Conservation (phyloP, 257 asterid genomes). For the Cinchona pubescens region DNA sequence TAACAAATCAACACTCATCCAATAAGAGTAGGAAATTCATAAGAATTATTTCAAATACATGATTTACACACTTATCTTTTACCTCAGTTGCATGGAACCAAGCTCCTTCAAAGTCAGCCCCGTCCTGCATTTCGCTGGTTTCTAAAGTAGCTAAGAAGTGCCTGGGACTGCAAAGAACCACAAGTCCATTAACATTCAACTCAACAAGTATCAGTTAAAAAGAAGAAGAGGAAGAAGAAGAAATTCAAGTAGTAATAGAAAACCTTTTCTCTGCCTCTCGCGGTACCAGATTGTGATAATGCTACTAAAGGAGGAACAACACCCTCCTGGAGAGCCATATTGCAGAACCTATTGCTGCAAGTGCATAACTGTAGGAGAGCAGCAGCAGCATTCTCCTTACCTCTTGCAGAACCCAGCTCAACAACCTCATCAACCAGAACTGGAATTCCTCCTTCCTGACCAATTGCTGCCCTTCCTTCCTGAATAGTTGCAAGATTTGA, state of each 20-base stretch:
- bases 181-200: not conserved
- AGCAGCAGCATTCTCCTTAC: constrained; percentile 42
- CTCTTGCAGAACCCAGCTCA: constrained; percentile 43
- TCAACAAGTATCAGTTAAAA: not conserved
- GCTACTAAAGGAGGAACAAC: constrained; percentile 43
- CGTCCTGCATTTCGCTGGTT: constrained; percentile 37
- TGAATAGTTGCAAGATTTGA: constrained; percentile 37
- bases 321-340: constrained; percentile 39
- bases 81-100: constrained; percentile 18
- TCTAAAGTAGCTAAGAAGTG: constrained; percentile 43
- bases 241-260: not conserved
- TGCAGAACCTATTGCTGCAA: constrained; percentile 36
- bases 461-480: constrained; percentile 38
- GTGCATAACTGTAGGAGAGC: constrained; percentile 39
- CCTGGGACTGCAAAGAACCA: constrained; percentile 32
- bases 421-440: constrained; percentile 43
- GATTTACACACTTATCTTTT: constrained; percentile 24
- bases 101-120: constrained; percentile 23
- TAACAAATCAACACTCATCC: constrained; percentile 5
- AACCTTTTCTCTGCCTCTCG: constrained; percentile 45
- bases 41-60: constrained; percentile 12
- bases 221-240: not conserved
- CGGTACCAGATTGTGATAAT: constrained; percentile 42
- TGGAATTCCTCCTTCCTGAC: constrained; percentile 36
- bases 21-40: not conserved